Evolutionary conservation across 2,329 filamentous ascomycete genomes (phyloP), one percentile per base, ranked within the genome.

Genomic region (Grosmannia huntii): DNA sequence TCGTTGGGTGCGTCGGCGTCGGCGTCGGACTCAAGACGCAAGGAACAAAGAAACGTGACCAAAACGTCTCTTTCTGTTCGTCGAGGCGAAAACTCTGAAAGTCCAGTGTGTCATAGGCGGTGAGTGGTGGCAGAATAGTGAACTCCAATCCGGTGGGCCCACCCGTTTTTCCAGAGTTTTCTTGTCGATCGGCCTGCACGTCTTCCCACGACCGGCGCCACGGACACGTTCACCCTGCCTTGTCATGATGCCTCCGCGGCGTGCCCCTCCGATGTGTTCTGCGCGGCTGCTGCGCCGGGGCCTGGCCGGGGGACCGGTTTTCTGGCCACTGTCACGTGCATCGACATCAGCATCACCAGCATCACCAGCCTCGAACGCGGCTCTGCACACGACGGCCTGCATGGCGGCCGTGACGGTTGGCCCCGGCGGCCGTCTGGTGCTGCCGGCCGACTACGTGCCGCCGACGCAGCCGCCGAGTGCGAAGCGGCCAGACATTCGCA

Each of bases 391-490:
- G 1, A 28, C 55, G 1, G 33, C 28, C 2, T 9, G 31, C 11
- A 27, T 54, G 14, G 44, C 55, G 1, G 44, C 3, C 3, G 31
- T 33, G 9, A 44, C 27, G 23, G 44, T 41, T 21, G 49, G 55
- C 6, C 63, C 75, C 25, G 69, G 64, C 41, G 49, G 49, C 25
- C 49, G 55, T 5, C 64, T 75, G 23, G 68, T 64, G 38, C 66
- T 76, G 28, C 76, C 76, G 1, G 69, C 73, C 59, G 72, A 79
- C 63, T 77, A 78, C 62, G 70, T 76, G 2, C 85, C 80, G 74
- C 82, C 84, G 0, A 86, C 84, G 1, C 90, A 96, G 71, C 92
- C 91, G 3, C 90, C 89, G 4, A 95, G 89, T 57, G 87, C 95
- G 69, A 89, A 92, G 69, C 87, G 85, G 23, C 82, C 91, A 53